phyloP scores from a whole-genome alignment of 371 early-diverging fungal species.

The Fennellomyces sp. region DNA sequence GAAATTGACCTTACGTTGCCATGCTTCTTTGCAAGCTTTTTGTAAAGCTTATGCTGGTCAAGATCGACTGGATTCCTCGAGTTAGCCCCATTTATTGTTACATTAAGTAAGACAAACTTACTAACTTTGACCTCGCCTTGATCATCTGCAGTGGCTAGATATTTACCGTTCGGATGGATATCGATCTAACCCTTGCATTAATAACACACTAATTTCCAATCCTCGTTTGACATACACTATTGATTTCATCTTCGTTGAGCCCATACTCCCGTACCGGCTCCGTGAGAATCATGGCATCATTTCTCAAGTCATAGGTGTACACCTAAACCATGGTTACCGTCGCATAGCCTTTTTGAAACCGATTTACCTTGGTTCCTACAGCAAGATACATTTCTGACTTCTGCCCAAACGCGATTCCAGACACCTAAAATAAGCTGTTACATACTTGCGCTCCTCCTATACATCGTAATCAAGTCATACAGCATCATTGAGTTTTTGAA shows the following conservation, averaged over 20 bases:
- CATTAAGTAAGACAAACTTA: slow-evolving; percentile 5
- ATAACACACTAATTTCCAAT: not conserved
- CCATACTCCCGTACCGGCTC: slow-evolving; percentile 27
- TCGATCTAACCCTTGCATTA: slow-evolving; percentile 32
- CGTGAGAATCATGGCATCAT: slow-evolving; percentile 26
- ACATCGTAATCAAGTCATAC: slow-evolving; percentile 14
- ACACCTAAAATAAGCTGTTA: slow-evolving; percentile 21
- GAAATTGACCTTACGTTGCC: slow-evolving; percentile 24
- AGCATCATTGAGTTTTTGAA: slow-evolving; percentile 29
- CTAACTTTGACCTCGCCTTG: slow-evolving; percentile 42
- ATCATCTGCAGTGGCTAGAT: slow-evolving; percentile 47
- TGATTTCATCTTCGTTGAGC: slow-evolving; percentile 49
- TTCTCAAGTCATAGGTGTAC: slow-evolving; percentile 39
- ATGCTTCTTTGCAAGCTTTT: slow-evolving; percentile 43
- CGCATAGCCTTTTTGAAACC: not conserved
- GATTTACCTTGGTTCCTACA: slow-evolving; percentile 34
- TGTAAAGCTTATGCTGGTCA: slow-evolving; percentile 36
- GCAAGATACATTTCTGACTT: slow-evolving; percentile 33
- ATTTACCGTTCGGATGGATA: slow-evolving; percentile 40
- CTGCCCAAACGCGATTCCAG: slow-evolving; percentile 45
- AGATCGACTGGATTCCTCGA: slow-evolving; percentile 48
- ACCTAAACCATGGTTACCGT: slow-evolving; percentile 19
- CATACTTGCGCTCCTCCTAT: not conserved
- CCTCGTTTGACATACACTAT: slow-evolving; percentile 21
- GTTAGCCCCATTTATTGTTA: not conserved